Evolutionary conservation across 768 basidiomycete genomes (phyloP).

Genomic region (Mycena venus): DNA sequence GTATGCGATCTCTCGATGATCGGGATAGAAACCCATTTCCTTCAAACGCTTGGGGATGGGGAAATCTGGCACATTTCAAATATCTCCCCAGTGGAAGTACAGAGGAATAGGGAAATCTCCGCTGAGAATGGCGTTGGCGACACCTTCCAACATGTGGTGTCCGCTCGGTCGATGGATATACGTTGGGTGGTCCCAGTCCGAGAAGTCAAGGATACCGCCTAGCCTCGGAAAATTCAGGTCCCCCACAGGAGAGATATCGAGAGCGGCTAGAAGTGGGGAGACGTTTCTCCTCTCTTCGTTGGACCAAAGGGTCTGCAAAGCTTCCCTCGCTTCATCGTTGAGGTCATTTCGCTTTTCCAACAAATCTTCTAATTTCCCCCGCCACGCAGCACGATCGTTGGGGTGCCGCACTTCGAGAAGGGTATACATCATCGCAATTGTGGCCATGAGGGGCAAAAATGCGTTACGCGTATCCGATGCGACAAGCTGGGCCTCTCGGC

Average conservation of each 20-base stretch:
- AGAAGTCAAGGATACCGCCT: constrained; percentile 22
- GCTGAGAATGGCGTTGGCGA: not conserved
- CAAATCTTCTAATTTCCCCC: no score
- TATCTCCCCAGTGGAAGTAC: constrained; percentile 17
- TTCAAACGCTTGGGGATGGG: not conserved
- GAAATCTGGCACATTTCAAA: not conserved
- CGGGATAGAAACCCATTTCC: not conserved
- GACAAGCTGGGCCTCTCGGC: not conserved
- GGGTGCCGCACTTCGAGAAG: not conserved
- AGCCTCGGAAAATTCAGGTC: constrained; percentile 1
- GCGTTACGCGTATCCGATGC: constrained; percentile 13
- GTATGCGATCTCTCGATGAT: not conserved
- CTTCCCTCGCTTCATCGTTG: no score
- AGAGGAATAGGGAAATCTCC: constrained; percentile 3
- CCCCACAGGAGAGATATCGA: not conserved
- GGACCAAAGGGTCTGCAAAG: no score
- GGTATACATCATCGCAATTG: not conserved
- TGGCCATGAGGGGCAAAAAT: constrained; percentile 16
- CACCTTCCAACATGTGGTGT: not conserved
- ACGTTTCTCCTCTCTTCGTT: no score
- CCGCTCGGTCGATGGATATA: not conserved
- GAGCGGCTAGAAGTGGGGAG: no score
- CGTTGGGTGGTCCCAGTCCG: not conserved
- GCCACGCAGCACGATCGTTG: no score
- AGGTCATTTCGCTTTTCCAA: no score